These are phyloP conservation scores for Russula virescens DNA, from an alignment of 768 basidiomycete genomes.

Conservation along the genomic window DNA sequence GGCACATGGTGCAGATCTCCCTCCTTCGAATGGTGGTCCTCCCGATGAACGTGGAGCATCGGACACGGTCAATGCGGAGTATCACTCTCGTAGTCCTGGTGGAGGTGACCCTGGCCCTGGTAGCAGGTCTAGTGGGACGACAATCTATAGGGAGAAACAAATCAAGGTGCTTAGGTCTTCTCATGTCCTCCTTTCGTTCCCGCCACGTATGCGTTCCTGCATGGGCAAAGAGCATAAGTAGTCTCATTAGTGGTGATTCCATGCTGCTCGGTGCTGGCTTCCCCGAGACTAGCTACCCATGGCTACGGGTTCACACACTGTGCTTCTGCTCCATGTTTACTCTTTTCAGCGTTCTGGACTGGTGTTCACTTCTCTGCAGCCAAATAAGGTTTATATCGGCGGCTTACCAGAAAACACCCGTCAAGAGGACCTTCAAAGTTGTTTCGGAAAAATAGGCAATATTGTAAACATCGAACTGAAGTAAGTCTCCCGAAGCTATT, in stretches of 20 bases:
- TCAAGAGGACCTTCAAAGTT: conserved; percentile 76
- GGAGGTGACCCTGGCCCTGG: conserved; percentile 19
- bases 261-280: conserved; percentile 24
- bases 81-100: conserved; percentile 23
- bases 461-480: conserved; percentile 78
- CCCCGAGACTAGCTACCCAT: conserved; percentile 30
- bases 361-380: conserved; percentile 69
- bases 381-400: conserved; percentile 91
- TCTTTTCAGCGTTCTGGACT: conserved; percentile 43
- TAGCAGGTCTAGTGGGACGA: conserved; percentile 21
- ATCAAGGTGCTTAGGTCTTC: conserved; percentile 83
- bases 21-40: conserved; percentile 23
- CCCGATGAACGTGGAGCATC: conserved; percentile 24
- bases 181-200: conserved; percentile 31
- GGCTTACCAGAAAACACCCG: conserved; percentile 84
- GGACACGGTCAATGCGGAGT: conserved; percentile 20
- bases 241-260: conserved; percentile 26
- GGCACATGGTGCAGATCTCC: conserved; percentile 24
- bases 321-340: conserved; percentile 39
- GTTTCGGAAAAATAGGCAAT: conserved; percentile 79
- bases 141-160: conserved; percentile 58
- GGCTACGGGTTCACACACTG: conserved; percentile 35
- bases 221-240: conserved; percentile 21
- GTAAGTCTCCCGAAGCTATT: conserved; percentile 39
- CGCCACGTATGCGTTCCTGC: conserved; percentile 29